Percentiles rank a stretch among this genome's conserved stretches.
Evolutionary conservation across 352 stramenopile species (phyloP).

Genomic region (Halophytophthora batemanensis): DNA sequence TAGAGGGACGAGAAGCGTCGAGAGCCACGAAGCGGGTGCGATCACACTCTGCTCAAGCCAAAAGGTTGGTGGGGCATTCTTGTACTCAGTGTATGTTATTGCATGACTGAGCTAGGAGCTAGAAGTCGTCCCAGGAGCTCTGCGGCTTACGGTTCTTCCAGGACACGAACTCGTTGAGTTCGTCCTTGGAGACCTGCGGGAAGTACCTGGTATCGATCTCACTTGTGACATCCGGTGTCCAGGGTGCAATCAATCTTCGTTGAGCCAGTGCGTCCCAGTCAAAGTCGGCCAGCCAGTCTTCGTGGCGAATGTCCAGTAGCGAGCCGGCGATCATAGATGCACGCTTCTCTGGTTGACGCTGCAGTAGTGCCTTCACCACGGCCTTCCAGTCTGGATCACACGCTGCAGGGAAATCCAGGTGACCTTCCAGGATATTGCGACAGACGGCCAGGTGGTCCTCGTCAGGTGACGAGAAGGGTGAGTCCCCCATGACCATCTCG

Average conservation of each 20-base stretch:
- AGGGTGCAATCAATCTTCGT: constrained; percentile 33
- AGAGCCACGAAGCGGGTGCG: no score
- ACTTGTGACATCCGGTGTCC: constrained; percentile 37
- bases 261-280: constrained; percentile 39
- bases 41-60: no score
- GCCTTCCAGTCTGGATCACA: constrained; percentile 40
- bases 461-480: constrained; percentile 88
- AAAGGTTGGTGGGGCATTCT: neutral
- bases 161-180: constrained; percentile 32
- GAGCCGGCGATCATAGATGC: constrained; percentile 27
- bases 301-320: constrained; percentile 25
- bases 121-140: constrained; percentile 44
- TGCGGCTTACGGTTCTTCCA: constrained; percentile 29
- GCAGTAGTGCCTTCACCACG: constrained; percentile 36
- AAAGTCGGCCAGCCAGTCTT: constrained; percentile 40
- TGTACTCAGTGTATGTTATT: no score
- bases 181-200: constrained; percentile 23
- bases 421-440: constrained; percentile 91
- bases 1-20: neutral
- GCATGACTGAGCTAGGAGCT: no score
- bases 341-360: constrained; percentile 41
- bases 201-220: constrained; percentile 44
- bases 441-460: constrained; percentile 95
- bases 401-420: constrained; percentile 86
- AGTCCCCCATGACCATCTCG: constrained; percentile 95